Conservation (phyloP, 306 rosid species). For the Argentina anserina region DNA sequence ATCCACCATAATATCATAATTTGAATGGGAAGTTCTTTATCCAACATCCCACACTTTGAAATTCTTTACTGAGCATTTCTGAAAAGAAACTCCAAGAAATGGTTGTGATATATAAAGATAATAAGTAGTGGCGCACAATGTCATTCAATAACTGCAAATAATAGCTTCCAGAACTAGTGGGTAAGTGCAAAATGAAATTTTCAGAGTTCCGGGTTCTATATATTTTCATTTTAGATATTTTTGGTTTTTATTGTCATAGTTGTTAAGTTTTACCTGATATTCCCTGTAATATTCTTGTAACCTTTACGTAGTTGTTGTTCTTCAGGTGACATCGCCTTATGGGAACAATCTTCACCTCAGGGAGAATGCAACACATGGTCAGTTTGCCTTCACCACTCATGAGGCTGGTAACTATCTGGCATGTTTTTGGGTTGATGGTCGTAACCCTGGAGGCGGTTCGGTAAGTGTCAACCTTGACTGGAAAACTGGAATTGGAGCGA, state of each 20-base stretch:
- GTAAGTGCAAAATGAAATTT: background rate
- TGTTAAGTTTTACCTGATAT: background rate
- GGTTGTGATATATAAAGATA: background rate
- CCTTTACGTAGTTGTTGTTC: background rate
- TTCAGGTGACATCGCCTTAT: slow-evolving; percentile 86
- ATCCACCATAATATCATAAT: background rate
- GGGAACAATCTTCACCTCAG: slow-evolving; percentile 63
- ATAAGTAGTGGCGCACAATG: background rate
- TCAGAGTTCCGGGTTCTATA: background rate
- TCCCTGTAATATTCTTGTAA: slow-evolving; percentile 14
- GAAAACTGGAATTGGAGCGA: slow-evolving; percentile 93
- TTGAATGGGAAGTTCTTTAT: too few relatives aligned
- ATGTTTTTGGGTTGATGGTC: slow-evolving; percentile 69
- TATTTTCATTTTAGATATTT: background rate
- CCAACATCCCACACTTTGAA: background rate
- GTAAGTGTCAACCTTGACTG: slow-evolving; percentile 81
- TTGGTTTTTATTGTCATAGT: background rate
- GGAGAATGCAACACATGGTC: slow-evolving; percentile 74
- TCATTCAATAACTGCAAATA: background rate
- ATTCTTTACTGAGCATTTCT: background rate
- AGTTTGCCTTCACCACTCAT: slow-evolving; percentile 79
- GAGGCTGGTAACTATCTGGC: slow-evolving; percentile 89
- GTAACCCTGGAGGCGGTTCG: slow-evolving; percentile 21
- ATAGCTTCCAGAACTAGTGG: background rate
- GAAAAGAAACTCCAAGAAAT: background rate